These are phyloP conservation scores for Elongisporangium undulatum DNA, from an alignment of 352 stramenopile genomes.

Conservation along the genomic window DNA sequence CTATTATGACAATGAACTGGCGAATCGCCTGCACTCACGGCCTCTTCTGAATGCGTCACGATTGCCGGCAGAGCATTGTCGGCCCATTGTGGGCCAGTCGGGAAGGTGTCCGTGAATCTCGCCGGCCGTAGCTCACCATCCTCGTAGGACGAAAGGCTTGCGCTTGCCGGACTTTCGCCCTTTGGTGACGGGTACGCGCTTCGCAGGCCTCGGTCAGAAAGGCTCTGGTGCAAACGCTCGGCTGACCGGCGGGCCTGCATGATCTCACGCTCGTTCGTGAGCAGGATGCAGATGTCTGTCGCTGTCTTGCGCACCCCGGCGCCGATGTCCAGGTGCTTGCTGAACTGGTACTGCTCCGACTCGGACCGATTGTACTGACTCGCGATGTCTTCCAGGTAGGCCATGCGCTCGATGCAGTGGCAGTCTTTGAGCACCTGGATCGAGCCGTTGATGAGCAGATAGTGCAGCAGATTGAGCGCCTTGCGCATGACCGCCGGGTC, in stretches of 20 bases:
- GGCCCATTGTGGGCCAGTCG: constrained; percentile 7
- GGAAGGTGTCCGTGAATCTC: constrained; percentile 31
- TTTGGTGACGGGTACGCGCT: constrained; percentile 16
- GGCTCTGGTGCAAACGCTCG: constrained; percentile 47
- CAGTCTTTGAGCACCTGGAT: constrained; percentile 64
- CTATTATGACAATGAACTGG: neutral
- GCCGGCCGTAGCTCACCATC: constrained; percentile 10
- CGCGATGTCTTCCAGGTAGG: constrained; percentile 41
- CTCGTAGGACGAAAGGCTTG: constrained; percentile 10
- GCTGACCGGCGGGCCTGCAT: constrained; percentile 38
- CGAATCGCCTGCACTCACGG: constrained; percentile 6
- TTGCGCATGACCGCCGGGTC: constrained; percentile 62
- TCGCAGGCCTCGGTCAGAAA: constrained; percentile 46
- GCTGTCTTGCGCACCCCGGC: constrained; percentile 60
- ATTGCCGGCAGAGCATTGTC: constrained; percentile 40
- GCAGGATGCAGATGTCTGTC: constrained; percentile 38
- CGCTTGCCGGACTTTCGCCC: constrained; percentile 4
- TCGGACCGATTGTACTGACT: constrained; percentile 70
- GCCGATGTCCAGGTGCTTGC: constrained; percentile 59
- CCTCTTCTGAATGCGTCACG: constrained; percentile 33
- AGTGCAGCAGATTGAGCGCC: constrained; percentile 52
- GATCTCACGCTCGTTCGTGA: constrained; percentile 48
- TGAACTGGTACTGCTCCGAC: constrained; percentile 74
- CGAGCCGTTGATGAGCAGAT: constrained; percentile 65
- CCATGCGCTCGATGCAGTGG: constrained; percentile 29